These are phyloP conservation scores for Aspergillus sclerotioniger DNA, from an alignment of 495 filamentous ascomycete genomes.

Conservation along the genomic window DNA sequence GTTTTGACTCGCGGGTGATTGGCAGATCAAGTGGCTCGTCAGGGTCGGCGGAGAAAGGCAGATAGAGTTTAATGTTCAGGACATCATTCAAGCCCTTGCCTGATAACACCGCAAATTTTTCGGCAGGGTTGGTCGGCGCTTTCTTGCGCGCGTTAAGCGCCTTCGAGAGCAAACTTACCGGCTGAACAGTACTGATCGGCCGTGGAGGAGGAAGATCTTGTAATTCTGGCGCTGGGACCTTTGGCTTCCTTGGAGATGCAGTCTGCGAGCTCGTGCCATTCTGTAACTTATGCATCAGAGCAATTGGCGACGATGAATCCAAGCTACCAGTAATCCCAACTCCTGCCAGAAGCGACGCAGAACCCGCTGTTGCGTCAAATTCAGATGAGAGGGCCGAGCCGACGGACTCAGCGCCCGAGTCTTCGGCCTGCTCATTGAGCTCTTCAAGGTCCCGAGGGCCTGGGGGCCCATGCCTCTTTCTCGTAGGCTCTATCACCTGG, in stretches of 20 bases:
- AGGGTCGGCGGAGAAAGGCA: constrained; percentile 73
- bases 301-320: constrained; percentile 45
- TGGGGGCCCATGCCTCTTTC: constrained; percentile 58
- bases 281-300: constrained; percentile 45
- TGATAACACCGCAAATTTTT: constrained; percentile 79
- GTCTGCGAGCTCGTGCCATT: constrained; percentile 37
- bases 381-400: constrained; percentile 64
- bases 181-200: constrained; percentile 80
- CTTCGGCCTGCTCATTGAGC: constrained; percentile 55
- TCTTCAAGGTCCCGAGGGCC: constrained; percentile 45
- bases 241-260: constrained; percentile 58
- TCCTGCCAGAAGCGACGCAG: constrained; percentile 55
- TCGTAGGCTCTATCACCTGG: constrained; percentile 57
- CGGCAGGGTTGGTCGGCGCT: constrained; percentile 79
- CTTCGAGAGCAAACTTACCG: constrained; percentile 68
- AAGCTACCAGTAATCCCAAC: constrained; percentile 45
- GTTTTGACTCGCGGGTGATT: constrained; percentile 70
- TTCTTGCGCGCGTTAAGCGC: constrained; percentile 75
- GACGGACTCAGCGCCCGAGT: constrained; percentile 63
- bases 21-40: constrained; percentile 74
- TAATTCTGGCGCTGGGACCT: constrained; percentile 56
- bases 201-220: constrained; percentile 87
- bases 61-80: constrained; percentile 80
- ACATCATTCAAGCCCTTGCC: constrained; percentile 83
- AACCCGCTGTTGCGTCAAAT: constrained; percentile 64